These are phyloP conservation scores for Mucor lusitanicus DNA, from an alignment of 371 early-diverging fungal genomes.

Conservation along the genomic window DNA sequence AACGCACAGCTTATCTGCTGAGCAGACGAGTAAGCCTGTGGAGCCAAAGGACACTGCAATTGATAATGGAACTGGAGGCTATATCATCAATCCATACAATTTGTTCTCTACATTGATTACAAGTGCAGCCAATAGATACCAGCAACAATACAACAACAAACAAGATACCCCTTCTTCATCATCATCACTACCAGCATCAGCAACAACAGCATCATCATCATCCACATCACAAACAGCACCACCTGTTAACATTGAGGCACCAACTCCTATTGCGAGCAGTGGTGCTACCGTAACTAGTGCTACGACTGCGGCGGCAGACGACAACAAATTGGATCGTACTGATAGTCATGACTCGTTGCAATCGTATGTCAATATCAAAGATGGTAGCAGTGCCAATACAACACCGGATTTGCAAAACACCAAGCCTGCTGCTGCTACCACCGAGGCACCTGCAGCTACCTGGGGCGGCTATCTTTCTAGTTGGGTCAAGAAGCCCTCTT, in stretches of 20 bases:
- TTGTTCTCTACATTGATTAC: constrained; percentile 28
- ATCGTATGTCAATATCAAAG: constrained; percentile 25
- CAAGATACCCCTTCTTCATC: neutral
- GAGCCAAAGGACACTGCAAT: neutral
- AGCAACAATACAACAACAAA: constrained; percentile 2
- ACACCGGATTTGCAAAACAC: neutral
- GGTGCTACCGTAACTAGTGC: neutral
- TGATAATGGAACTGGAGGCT: constrained; percentile 1
- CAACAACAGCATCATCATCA: neutral
- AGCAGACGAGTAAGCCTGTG: neutral
- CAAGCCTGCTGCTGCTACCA: neutral
- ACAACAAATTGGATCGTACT: constrained; percentile 19
- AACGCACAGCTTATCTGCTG: constrained; percentile 5
- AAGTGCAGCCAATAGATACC: constrained; percentile 11
- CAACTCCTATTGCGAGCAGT: neutral
- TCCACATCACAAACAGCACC: neutral
- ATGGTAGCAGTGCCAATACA: neutral
- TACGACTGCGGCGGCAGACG: neutral
- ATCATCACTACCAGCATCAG: neutral
- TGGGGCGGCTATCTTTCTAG: constrained; percentile 23
- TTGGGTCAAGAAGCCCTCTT: constrained; percentile 16
- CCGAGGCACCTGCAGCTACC: neutral
- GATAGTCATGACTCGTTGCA: constrained; percentile 33
- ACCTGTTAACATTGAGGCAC: neutral
- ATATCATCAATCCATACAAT: constrained; percentile 23